Percentiles rank a stretch among this genome's conserved stretches.
Conservation (phyloP, 2,329 filamentous ascomycete species). For the Dactylonectria macrodidyma region DNA sequence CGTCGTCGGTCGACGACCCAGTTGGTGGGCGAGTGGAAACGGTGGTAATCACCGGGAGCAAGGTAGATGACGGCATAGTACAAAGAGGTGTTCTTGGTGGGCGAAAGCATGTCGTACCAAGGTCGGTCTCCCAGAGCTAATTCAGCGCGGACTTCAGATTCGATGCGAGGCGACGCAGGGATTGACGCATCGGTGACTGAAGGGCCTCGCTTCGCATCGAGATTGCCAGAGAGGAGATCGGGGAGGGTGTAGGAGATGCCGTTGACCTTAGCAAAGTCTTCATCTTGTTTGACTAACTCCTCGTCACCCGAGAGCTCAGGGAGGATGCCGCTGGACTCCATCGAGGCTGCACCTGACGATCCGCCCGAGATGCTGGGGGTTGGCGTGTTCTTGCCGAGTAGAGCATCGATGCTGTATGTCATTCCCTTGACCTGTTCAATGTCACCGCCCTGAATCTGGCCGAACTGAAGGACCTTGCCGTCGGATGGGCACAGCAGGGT, state of each 20-base stretch:
- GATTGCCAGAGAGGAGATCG: conserved; percentile 83
- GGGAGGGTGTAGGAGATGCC: conserved; percentile 96
- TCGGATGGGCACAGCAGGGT: conserved; percentile 91
- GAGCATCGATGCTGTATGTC: conserved; percentile 95
- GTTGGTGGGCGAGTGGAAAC: conserved; percentile 94
- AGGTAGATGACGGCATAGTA: conserved; percentile 98
- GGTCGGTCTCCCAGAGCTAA: conserved; percentile 80
- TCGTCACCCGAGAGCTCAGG: conserved; percentile 63
- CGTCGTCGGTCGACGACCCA: conserved; percentile 96
- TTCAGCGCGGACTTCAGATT: conserved; percentile 87
- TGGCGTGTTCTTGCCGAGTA: conserved; percentile 80
- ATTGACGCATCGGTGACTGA: conserved; percentile 82
- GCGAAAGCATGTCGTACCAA: conserved; percentile 79
- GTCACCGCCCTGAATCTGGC: conserved; percentile 91
- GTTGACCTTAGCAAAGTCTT: conserved; percentile 95
- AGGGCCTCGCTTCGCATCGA: conserved; percentile 59
- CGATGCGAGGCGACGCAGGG: conserved; percentile 73
- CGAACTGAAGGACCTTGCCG: conserved; percentile 92
- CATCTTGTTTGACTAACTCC: conserved; percentile 82
- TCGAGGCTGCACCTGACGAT: conserved; percentile 41
- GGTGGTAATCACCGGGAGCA: conserved; percentile 97
- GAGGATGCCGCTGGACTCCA: conserved; percentile 41
- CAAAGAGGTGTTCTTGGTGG: conserved; percentile 77
- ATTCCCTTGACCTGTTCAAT: conserved; percentile 99
- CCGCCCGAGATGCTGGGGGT: conserved; percentile 66